Evolutionary conservation across 129 eudicot genomes (phyloP).

Genomic region (Dittrichia graveolens): DNA sequence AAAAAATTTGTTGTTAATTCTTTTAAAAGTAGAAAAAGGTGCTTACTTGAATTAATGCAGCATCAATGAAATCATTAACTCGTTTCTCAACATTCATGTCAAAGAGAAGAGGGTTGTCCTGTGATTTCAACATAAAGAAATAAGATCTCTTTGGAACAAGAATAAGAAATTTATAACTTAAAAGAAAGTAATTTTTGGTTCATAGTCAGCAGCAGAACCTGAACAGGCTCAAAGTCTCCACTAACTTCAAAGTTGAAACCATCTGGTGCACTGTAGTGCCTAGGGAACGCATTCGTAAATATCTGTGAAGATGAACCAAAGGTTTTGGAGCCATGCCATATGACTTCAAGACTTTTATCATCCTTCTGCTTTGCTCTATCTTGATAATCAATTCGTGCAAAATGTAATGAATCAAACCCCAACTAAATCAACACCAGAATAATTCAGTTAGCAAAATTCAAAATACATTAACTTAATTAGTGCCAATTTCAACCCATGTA

Average conservation of each 20-base stretch:
- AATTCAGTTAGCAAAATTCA: constrained; percentile 2
- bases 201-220: constrained; percentile 46
- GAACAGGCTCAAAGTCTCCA: constrained; percentile 62
- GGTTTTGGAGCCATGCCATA: constrained; percentile 92
- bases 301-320: constrained; percentile 90
- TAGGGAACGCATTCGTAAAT: constrained; percentile 81
- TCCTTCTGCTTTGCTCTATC: constrained; percentile 80
- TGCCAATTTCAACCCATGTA: not conserved
- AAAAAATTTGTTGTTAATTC: not conserved
- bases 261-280: constrained; percentile 77
- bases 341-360: constrained; percentile 85
- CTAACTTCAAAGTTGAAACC: constrained; percentile 87
- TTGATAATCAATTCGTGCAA: constrained; percentile 94
- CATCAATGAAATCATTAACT: constrained; percentile 75
- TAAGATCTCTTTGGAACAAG: not conserved
- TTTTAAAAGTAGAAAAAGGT: constrained; percentile 3
- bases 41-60: constrained; percentile 74
- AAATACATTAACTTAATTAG: not conserved
- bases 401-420: constrained; percentile 90
- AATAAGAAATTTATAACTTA: not conserved
- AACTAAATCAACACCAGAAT: constrained; percentile 45
- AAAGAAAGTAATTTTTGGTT: not conserved
- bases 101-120: constrained; percentile 80
- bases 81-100: constrained; percentile 70
- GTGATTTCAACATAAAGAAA: constrained; percentile 26